Evolutionary conservation across 768 basidiomycete genomes (phyloP).

Genomic region (Xanthoconium stramineum): DNA sequence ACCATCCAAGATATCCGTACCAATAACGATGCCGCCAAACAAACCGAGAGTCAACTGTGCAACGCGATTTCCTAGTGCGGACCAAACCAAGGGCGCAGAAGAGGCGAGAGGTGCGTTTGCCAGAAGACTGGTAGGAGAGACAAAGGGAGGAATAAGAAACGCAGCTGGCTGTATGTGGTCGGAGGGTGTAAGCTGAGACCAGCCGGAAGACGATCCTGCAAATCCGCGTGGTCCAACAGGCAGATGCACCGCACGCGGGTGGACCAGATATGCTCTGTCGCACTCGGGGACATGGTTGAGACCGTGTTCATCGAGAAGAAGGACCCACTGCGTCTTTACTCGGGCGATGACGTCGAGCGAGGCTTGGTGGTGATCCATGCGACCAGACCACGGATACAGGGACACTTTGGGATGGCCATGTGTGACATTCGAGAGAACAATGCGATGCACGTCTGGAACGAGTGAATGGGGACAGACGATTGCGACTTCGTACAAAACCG

Average conservation of each 20-base stretch:
- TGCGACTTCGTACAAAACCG: constrained; percentile 42
- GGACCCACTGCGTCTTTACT: constrained; percentile 46
- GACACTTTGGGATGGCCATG: constrained; percentile 42
- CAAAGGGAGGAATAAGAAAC: constrained; percentile 62
- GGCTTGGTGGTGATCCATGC: constrained; percentile 22
- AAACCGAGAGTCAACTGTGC: constrained; percentile 29
- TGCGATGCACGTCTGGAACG: constrained; percentile 32
- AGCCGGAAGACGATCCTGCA: constrained; percentile 19
- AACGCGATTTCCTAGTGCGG: constrained; percentile 21
- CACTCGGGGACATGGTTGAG: constrained; percentile 33
- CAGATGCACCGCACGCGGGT: constrained; percentile 34
- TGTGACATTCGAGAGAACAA: constrained; percentile 27
- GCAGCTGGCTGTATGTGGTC: constrained; percentile 37
- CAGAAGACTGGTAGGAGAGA: constrained; percentile 37
- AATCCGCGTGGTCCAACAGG: constrained; percentile 44
- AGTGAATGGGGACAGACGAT: constrained; percentile 43
- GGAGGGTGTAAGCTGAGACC: constrained; percentile 33
- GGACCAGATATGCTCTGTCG: constrained; percentile 40
- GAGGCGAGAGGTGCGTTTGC: constrained; percentile 15
- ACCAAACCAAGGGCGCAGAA: constrained; percentile 23
- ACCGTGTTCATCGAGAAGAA: constrained; percentile 50
- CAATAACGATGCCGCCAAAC: constrained; percentile 40
- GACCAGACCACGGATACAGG: constrained; percentile 32
- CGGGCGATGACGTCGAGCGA: constrained; percentile 37
- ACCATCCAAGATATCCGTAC: constrained; percentile 4